These are phyloP conservation scores for Fusarium devonianum DNA, from an alignment of 2,329 filamentous ascomycete species.

Conservation along the genomic window DNA sequence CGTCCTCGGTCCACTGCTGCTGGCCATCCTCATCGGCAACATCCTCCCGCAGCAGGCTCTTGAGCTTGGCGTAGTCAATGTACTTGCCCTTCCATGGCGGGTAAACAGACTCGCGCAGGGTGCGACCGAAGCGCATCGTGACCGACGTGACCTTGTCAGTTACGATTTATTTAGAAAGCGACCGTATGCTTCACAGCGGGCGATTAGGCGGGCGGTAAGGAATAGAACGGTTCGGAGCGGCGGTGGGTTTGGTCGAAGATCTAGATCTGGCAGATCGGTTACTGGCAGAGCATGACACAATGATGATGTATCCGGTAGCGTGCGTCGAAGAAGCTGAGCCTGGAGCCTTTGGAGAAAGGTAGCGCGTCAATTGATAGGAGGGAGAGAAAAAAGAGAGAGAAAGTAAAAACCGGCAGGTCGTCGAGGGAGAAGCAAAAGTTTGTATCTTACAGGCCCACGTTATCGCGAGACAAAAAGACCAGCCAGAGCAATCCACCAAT, in stretches of 20 bases:
- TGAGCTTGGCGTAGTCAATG: slow-evolving; percentile 94
- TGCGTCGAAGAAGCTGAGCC: slow-evolving; percentile 7
- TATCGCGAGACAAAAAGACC: slow-evolving; percentile 4
- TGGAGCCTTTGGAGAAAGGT: neutral
- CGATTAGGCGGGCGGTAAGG: slow-evolving; percentile 5
- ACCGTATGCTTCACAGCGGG: slow-evolving; percentile 15
- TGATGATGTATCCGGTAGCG: slow-evolving; percentile 20
- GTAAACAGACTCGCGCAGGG: slow-evolving; percentile 80
- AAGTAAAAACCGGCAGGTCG: too few relatives aligned
- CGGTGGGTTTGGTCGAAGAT: neutral
- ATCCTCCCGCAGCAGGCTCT: slow-evolving; percentile 85
- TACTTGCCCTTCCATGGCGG: slow-evolving; percentile 91
- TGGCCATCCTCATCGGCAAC: slow-evolving; percentile 63
- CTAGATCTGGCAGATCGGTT: slow-evolving; percentile 4
- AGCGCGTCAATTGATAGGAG: slow-evolving; percentile 2
- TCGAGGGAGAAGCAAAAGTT: neutral
- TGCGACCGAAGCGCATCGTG: slow-evolving; percentile 91
- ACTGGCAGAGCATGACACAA: slow-evolving; percentile 28
- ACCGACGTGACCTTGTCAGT: slow-evolving; percentile 6
- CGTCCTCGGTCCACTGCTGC: slow-evolving; percentile 86
- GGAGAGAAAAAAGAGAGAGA: slow-evolving; percentile 14
- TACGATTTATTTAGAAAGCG: too few relatives aligned
- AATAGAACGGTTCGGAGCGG: neutral
- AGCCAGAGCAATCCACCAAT: neutral
- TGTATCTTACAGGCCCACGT: slow-evolving; percentile 9